Percentiles rank a stretch among this genome's conserved stretches.
phyloP scores from a whole-genome alignment of 2,329 filamentous ascomycete species.

The Diplodia scrobiculata region DNA sequence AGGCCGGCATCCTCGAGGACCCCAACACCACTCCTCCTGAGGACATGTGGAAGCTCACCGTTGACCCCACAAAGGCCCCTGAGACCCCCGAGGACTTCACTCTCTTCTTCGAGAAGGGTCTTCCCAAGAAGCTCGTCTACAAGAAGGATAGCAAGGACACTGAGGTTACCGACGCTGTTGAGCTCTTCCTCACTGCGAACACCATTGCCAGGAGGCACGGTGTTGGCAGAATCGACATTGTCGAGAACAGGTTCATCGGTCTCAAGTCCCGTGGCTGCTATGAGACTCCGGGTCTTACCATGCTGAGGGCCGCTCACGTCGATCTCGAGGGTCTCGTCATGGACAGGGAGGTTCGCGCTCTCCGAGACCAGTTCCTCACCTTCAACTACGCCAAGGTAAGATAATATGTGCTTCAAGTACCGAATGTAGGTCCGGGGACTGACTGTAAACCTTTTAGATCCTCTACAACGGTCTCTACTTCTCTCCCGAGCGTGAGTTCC shows the following conservation, averaged over 20 bases:
- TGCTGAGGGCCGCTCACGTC: conserved; percentile 60
- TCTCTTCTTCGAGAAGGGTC: conserved; percentile 71
- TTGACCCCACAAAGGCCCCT: conserved; percentile 69
- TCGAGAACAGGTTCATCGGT: conserved; percentile 78
- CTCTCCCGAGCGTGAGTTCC: conserved; percentile 70
- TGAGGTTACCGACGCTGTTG: conserved; percentile 67
- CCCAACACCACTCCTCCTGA: conserved; percentile 65
- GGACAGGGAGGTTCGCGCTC: conserved; percentile 67
- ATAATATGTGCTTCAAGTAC: conserved; percentile 39
- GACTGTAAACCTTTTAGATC: not conserved
- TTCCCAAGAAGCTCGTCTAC: conserved; percentile 68
- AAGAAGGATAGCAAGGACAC: conserved; percentile 56
- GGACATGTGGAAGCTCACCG: conserved; percentile 79
- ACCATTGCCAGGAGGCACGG: conserved; percentile 71
- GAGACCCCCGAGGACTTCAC: conserved; percentile 71
- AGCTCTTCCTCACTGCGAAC: conserved; percentile 73
- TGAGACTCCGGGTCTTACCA: conserved; percentile 56
- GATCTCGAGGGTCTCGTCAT: conserved; percentile 68
- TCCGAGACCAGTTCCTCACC: conserved; percentile 71
- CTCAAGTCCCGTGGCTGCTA: conserved; percentile 82
- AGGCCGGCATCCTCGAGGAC: conserved; percentile 74
- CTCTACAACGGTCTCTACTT: conserved; percentile 68
- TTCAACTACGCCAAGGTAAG: conserved; percentile 60
- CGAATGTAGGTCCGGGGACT: not conserved
- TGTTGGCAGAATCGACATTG: conserved; percentile 79